Conservation (phyloP, 306 rosid genomes). For the Chamaecrista fasciculata region DNA sequence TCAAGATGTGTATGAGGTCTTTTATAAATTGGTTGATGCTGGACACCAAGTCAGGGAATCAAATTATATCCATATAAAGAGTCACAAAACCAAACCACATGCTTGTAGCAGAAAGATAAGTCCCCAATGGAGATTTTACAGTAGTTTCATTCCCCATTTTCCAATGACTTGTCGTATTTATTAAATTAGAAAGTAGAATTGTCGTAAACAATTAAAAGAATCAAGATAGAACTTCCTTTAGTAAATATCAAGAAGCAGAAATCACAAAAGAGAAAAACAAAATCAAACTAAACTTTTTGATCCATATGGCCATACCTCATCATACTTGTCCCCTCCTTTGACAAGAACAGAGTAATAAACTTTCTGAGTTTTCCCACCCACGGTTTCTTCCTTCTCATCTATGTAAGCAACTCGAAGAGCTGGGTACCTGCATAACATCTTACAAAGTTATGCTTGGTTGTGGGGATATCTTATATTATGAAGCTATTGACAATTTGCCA, state of each 20-base stretch:
- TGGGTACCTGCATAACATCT: constrained; percentile 49
- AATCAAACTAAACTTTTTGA: constrained; percentile 6
- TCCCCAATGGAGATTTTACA: neutral
- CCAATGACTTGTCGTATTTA: constrained; percentile 1
- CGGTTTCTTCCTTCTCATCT: constrained; percentile 68
- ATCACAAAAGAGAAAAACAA: constrained; percentile 15
- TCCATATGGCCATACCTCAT: constrained; percentile 75
- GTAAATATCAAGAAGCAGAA: constrained; percentile 15
- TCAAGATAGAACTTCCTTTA: neutral
- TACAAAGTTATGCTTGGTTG: constrained; percentile 9
- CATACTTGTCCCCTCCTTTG: constrained; percentile 90
- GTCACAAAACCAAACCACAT: neutral
- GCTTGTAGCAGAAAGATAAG: neutral
- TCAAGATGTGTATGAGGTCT: neutral
- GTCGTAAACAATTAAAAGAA: neutral
- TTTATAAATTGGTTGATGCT: neutral
- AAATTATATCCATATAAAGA: neutral
- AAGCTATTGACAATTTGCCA: constrained; percentile 6
- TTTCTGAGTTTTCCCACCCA: constrained; percentile 48
- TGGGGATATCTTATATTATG: constrained; percentile 18
- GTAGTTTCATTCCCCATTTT: constrained; percentile 16
- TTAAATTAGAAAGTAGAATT: neutral
- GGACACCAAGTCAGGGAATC: neutral
- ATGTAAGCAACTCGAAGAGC: constrained; percentile 95
- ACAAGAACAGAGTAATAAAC: constrained; percentile 78